Evolutionary conservation across 2,329 filamentous ascomycete species (phyloP), one percentile per base, ranked within the genome.

Genomic region (Colletotrichum spaethianum): DNA sequence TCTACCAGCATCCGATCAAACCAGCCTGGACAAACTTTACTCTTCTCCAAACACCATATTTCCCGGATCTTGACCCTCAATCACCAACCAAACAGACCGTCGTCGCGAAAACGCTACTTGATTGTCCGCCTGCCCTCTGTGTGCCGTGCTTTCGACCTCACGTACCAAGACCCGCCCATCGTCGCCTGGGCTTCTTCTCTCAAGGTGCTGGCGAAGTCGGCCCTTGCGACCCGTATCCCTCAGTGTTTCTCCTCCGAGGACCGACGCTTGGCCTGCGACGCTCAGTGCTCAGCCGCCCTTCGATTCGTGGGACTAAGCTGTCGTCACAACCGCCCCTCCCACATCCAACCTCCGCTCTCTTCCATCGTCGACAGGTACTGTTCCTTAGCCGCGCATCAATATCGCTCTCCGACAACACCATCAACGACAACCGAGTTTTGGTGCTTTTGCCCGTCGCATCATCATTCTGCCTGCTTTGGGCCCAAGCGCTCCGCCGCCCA

Each of bases 401-500:
- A 28, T 52, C n/a, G 20, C 38, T 26, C 36, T 50, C 44, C 42
- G 48, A 46, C 50, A 33, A 57, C 52, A 56, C 57, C 38, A 12
- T 28, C 42, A 53, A 42, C 23, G 33, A 62, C 55, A n/a, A 18
- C 33, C n/a, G 53, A 56, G 46, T 56, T 40, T 52, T 23, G 11
- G 33, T 62, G 18, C 28, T 36, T 53, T 36, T 46, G 40, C n/a
- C 23, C 56, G 38, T 62, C 56, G 64, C 56, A 53, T 44, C 57
- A 50, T 28, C 28, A 40, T 23, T 57, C 23, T 52, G 42, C 57
- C 57, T 59, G 57, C 42, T 42, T 68, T 68, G 42, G 64, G 69
- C 69, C 46, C 63, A 70, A 70, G 64, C 65, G 57, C 69, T 63
- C 33, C 38, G 40, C 48, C 50, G 40, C 68, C 57, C 52, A 63